These are phyloP conservation scores for Mycena polygramma DNA, from an alignment of 768 basidiomycete genomes.

Conservation along the genomic window DNA sequence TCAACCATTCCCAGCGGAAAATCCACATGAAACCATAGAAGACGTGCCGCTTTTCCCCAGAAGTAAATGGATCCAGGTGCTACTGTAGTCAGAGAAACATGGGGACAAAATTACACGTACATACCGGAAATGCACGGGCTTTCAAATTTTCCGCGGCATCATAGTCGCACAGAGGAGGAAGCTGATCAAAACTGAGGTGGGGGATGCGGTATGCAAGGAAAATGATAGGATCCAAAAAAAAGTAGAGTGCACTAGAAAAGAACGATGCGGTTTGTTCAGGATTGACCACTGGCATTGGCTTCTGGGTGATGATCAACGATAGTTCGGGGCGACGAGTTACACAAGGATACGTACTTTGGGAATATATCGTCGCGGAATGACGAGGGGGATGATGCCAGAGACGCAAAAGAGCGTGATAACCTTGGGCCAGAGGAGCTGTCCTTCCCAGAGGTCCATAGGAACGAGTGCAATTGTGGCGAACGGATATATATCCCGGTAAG, in stretches of 20 bases:
- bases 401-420: conserved; percentile 50
- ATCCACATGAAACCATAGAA: conserved; percentile 59
- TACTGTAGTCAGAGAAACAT: background rate
- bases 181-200: conserved; percentile 62
- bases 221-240: conserved; percentile 67
- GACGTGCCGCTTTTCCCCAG: conserved; percentile 20
- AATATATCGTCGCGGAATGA: conserved; percentile 66
- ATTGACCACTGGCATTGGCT: conserved; percentile 41
- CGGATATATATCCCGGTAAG: conserved; percentile 70
- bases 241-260: conserved; percentile 57
- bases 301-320: conserved; percentile 38
- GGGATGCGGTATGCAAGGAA: conserved; percentile 56
- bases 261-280: conserved; percentile 66
- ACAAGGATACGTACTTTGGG: conserved; percentile 50
- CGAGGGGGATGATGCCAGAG: conserved; percentile 62
- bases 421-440: conserved; percentile 47
- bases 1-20: conserved; percentile 43
- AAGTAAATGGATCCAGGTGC: conserved; percentile 21
- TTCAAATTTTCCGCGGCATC: conserved; percentile 52
- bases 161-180: conserved; percentile 74
- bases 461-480: conserved; percentile 58
- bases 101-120: conserved; percentile 39
- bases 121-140: conserved; percentile 44
- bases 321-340: background rate
- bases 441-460: conserved; percentile 57